Evolutionary conservation across 2,329 filamentous ascomycete species (phyloP).

Genomic region (Sphaerulina populicola): DNA sequence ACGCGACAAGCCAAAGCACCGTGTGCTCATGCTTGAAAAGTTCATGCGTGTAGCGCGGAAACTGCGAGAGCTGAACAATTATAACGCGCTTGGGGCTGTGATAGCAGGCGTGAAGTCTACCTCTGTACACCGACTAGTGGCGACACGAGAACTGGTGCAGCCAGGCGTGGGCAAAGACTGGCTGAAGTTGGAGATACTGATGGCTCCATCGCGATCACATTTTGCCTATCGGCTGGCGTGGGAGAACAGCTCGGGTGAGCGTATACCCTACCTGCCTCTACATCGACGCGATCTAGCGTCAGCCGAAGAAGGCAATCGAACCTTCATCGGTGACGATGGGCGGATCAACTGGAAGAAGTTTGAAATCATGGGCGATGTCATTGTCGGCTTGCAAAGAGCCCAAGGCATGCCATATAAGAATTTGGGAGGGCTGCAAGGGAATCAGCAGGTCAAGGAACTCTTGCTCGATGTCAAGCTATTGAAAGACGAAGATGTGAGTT

Average conservation of each 20-base stretch:
- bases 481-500: constrained; percentile 75
- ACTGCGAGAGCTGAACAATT: constrained; percentile 87
- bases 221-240: constrained; percentile 94
- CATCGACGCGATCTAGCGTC: constrained; percentile 83
- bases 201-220: constrained; percentile 86
- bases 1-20: constrained; percentile 90
- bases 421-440: constrained; percentile 46
- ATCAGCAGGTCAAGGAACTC: constrained; percentile 63
- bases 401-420: constrained; percentile 75
- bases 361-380: constrained; percentile 85
- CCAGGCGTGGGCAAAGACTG: constrained; percentile 70
- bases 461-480: constrained; percentile 74
- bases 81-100: constrained; percentile 90
- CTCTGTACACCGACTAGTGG: constrained; percentile 70
- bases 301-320: constrained; percentile 85
- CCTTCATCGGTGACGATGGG: constrained; percentile 59
- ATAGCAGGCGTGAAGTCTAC: constrained; percentile 86
- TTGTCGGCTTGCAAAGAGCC: constrained; percentile 83
- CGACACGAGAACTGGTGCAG: constrained; percentile 70
- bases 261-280: constrained; percentile 88
- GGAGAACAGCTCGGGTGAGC: constrained; percentile 84
- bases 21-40: constrained; percentile 83
- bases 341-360: constrained; percentile 98
- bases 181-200: constrained; percentile 77
- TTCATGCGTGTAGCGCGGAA: constrained; percentile 85